Evolutionary conservation across 2,329 filamentous ascomycete genomes (phyloP).

Genomic region (Microdochium paspali): DNA sequence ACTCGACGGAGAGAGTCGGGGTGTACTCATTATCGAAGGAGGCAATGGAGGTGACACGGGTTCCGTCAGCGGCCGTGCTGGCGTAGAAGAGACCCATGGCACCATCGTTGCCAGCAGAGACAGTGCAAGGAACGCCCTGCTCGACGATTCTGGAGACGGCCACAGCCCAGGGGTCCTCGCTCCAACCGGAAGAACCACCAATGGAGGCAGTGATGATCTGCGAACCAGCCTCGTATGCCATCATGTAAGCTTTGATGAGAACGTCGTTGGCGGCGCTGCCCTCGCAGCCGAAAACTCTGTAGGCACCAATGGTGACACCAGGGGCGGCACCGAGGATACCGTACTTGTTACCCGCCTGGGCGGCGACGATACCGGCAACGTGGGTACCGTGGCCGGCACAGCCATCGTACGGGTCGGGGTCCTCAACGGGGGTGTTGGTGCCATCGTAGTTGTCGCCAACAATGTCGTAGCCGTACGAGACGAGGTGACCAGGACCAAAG

Average conservation of each 20-base stretch:
- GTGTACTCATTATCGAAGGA: constrained; percentile 38
- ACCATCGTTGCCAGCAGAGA: constrained; percentile 44
- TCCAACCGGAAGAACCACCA: constrained; percentile 41
- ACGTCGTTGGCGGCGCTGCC: constrained; percentile 44
- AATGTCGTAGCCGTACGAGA: constrained; percentile 47
- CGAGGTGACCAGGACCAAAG: constrained; percentile 49
- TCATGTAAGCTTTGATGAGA: constrained; percentile 48
- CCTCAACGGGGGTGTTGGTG: constrained; percentile 15
- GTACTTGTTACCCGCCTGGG: constrained; percentile 35
- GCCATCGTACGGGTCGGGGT: constrained; percentile 37
- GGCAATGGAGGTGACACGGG: constrained; percentile 35
- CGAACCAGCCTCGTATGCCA: constrained; percentile 49
- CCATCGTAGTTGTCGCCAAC: constrained; percentile 44
- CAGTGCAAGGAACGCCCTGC: constrained; percentile 40
- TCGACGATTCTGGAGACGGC: constrained; percentile 42
- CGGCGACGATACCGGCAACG: constrained; percentile 53
- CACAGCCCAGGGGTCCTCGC: constrained; percentile 39
- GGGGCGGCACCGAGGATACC: constrained; percentile 50
- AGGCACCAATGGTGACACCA: constrained; percentile 45
- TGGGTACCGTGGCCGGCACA: constrained; percentile 52
- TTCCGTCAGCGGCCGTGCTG: constrained; percentile 36
- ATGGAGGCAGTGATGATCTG: constrained; percentile 48
- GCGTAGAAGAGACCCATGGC: constrained; percentile 37
- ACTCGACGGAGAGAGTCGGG: constrained; percentile 30
- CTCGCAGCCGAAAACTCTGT: constrained; percentile 46